Evolutionary conservation across 139 green algal species (phyloP).

Genomic region (Axilococcus clingmanii): DNA sequence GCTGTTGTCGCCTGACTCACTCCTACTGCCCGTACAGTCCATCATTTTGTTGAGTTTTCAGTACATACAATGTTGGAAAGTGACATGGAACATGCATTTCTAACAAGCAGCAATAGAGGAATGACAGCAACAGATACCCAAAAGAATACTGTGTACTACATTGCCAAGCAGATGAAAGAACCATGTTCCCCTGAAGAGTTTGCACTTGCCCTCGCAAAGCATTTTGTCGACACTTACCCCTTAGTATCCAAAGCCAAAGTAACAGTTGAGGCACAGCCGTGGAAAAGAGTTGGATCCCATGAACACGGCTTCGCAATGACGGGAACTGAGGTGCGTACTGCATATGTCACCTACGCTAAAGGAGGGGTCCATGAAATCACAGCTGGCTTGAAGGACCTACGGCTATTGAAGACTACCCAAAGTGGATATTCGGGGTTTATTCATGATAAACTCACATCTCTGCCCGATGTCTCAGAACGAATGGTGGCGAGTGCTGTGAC

Average conservation of each 20-base stretch:
- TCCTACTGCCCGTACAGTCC: conserved; percentile 13
- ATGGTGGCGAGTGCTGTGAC: conserved; percentile 83
- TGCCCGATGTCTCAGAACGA: conserved; percentile 73
- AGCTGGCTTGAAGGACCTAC: conserved; percentile 46
- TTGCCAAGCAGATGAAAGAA: conserved; percentile 59
- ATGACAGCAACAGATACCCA: conserved; percentile 91
- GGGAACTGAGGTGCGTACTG: conserved; percentile 36
- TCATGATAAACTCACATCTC: conserved; percentile 79
- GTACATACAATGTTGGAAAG: conserved; percentile 71
- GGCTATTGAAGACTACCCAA: conserved; percentile 87
- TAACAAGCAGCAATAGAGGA: conserved; percentile 56
- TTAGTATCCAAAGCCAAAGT: conserved; percentile 74
- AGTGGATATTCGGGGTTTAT: conserved; percentile 85
- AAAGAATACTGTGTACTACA: conserved; percentile 88
- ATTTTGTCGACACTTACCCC: conserved; percentile 80
- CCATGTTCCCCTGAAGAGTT: conserved; percentile 76
- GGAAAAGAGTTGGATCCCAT: conserved; percentile 43
- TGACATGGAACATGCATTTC: conserved; percentile 75
- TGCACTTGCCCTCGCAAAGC: conserved; percentile 63
- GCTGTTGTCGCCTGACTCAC: background rate
- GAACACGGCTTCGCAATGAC: conserved; percentile 26
- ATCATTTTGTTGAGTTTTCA: conserved; percentile 77
- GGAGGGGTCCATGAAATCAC: conserved; percentile 42
- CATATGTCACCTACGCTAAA: conserved; percentile 45
- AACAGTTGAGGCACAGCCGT: conserved; percentile 74